Percentiles rank a stretch among this genome's conserved stretches.
Conservation (phyloP, 495 filamentous ascomycete genomes). For the Neurospora sp. region DNA sequence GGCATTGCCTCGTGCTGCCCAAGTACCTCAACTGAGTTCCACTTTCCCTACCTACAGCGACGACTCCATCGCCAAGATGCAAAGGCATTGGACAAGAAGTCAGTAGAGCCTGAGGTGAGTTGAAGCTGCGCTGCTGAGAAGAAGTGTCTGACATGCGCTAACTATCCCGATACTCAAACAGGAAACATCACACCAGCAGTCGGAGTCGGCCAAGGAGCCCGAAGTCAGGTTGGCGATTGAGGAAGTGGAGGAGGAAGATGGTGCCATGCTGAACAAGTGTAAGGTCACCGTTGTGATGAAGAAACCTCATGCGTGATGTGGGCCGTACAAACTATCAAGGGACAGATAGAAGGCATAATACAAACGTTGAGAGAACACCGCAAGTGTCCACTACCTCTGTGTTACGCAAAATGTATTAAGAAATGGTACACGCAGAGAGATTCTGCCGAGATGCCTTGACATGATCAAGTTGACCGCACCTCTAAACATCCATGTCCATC, state of each 20-base stretch:
- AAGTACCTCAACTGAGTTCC: conserved; percentile 65
- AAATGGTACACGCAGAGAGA: background rate
- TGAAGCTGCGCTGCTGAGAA: background rate
- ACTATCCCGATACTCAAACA: background rate
- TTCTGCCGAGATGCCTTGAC: background rate
- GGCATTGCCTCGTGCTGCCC: background rate
- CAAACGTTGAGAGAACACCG: background rate
- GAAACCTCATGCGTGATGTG: background rate
- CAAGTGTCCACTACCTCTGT: background rate
- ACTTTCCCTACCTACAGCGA: background rate
- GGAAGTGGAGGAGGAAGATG: background rate
- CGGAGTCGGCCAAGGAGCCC: background rate
- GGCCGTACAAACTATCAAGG: background rate
- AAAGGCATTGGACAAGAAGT: background rate
- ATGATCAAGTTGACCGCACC: background rate
- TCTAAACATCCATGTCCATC: background rate
- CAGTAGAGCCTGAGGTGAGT: background rate
- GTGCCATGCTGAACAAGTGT: background rate
- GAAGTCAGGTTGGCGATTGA: background rate
- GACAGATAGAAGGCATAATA: background rate
- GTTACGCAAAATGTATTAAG: background rate
- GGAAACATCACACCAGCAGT: background rate
- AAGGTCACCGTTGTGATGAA: background rate
- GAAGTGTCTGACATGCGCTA: background rate
- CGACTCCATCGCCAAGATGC: background rate